These are phyloP conservation scores for Taphrina wiesneri DNA, from an alignment of 1,139 yeast genomes.

Conservation along the genomic window DNA sequence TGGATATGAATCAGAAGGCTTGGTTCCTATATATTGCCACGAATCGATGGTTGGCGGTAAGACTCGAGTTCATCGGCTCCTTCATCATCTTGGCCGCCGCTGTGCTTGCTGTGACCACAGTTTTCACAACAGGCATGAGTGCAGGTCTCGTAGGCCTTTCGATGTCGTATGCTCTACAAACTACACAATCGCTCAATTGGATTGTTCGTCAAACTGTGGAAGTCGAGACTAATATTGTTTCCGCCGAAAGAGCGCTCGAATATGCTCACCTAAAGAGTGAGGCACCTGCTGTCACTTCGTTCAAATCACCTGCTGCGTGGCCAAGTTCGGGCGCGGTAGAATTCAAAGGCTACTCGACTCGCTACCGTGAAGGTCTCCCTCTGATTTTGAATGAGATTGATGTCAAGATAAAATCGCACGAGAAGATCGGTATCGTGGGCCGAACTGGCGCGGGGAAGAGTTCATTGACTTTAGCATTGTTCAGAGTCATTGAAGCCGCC, in stretches of 20 bases:
- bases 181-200: constrained; percentile 61
- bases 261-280: constrained; percentile 66
- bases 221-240: constrained; percentile 71
- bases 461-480: constrained; percentile 68
- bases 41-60: constrained; percentile 71
- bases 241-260: constrained; percentile 74
- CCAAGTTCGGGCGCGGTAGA: constrained; percentile 60
- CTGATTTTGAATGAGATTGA: constrained; percentile 57
- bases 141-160: constrained; percentile 74
- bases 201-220: constrained; percentile 70
- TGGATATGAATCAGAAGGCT: constrained; percentile 65
- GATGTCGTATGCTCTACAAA: constrained; percentile 68
- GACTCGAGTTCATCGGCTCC: constrained; percentile 70
- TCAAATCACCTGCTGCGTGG: constrained; percentile 56
- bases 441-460: constrained; percentile 87
- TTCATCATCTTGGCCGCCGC: constrained; percentile 63
- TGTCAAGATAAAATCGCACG: constrained; percentile 57
- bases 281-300: constrained; percentile 48
- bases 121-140: constrained; percentile 50
- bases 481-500: constrained; percentile 68
- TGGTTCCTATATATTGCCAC: constrained; percentile 58
- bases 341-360: constrained; percentile 63
- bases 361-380: constrained; percentile 61
- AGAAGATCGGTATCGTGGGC: constrained; percentile 77
- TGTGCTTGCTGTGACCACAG: constrained; percentile 55